Conservation (phyloP, 805 yeast species). For the Metschnikowia baotianmanensis region DNA sequence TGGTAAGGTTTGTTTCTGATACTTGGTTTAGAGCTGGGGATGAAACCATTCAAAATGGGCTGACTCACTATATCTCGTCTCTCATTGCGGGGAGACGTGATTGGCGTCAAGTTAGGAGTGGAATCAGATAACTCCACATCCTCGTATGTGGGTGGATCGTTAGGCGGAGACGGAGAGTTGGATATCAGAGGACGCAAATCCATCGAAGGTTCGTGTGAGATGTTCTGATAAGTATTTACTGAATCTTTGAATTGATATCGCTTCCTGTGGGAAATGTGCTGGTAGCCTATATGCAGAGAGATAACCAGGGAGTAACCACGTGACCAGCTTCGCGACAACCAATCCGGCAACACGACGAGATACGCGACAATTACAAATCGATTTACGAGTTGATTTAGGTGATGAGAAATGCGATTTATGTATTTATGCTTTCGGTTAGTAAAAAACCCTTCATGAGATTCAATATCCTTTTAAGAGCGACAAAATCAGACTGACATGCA, state of each 20-base stretch:
- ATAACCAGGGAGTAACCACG: no score
- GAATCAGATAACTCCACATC: conserved; percentile 16
- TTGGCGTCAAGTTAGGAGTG: conserved; percentile 12
- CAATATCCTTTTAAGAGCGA: neutral
- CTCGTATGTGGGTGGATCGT: conserved; percentile 25
- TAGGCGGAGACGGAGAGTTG: conserved; percentile 7
- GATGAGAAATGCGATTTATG: no score
- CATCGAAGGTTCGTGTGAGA: no score
- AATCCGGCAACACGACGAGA: no score
- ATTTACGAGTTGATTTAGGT: no score
- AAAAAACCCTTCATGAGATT: neutral
- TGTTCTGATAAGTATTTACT: no score
- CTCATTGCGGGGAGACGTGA: conserved; percentile 4
- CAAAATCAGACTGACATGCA: conserved; percentile 43
- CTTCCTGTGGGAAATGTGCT: no score
- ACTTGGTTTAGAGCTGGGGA: conserved; percentile 11
- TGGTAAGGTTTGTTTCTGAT: conserved; percentile 27
- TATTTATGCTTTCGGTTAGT: conserved; percentile 7
- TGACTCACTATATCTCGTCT: neutral
- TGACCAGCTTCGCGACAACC: no score
- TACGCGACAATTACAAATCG: no score
- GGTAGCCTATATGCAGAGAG: no score
- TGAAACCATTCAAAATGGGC: neutral
- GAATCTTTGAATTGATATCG: no score
- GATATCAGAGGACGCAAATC: neutral